These are phyloP conservation scores for Chytridium lagenaria DNA, from an alignment of 371 early-diverging fungal genomes.

Conservation along the genomic window DNA sequence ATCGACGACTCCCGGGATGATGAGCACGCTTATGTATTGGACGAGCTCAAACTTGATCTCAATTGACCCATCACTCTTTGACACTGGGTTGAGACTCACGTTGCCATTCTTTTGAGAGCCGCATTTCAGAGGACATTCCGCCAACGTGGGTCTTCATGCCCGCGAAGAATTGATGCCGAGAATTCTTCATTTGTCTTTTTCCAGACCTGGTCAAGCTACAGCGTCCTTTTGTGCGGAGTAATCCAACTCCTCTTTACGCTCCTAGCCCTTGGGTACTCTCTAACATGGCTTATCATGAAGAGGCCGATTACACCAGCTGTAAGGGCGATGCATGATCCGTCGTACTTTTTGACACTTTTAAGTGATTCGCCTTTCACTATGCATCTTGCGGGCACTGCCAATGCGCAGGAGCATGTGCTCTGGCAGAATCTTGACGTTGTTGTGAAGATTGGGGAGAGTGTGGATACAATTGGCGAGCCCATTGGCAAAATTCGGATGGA, in stretches of 20 bases:
- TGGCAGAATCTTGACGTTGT: slow-evolving; percentile 40
- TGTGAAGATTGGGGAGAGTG: slow-evolving; percentile 37
- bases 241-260: slow-evolving; percentile 26
- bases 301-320: slow-evolving; percentile 22
- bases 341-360: slow-evolving; percentile 25
- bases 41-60: slow-evolving; percentile 26
- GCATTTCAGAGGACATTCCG: slow-evolving; percentile 37
- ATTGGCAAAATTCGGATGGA: slow-evolving; percentile 10
- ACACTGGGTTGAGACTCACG: slow-evolving; percentile 35
- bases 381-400: slow-evolving; percentile 17
- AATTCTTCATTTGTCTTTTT: slow-evolving; percentile 6
- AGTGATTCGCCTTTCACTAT: slow-evolving; percentile 16
- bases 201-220: not conserved
- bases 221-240: not conserved
- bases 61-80: slow-evolving; percentile 25
- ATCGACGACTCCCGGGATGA: slow-evolving; percentile 24
- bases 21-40: slow-evolving; percentile 37
- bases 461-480: slow-evolving; percentile 22
- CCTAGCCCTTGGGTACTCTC: slow-evolving; percentile 1
- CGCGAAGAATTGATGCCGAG: slow-evolving; percentile 9
- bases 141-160: slow-evolving; percentile 11
- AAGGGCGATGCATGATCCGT: slow-evolving; percentile 18
- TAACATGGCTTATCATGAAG: not conserved
- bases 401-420: slow-evolving; percentile 31
- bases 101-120: slow-evolving; percentile 26